These are phyloP conservation scores for Tolypocladium capitatum DNA, from an alignment of 2,329 filamentous ascomycete genomes.

Conservation along the genomic window DNA sequence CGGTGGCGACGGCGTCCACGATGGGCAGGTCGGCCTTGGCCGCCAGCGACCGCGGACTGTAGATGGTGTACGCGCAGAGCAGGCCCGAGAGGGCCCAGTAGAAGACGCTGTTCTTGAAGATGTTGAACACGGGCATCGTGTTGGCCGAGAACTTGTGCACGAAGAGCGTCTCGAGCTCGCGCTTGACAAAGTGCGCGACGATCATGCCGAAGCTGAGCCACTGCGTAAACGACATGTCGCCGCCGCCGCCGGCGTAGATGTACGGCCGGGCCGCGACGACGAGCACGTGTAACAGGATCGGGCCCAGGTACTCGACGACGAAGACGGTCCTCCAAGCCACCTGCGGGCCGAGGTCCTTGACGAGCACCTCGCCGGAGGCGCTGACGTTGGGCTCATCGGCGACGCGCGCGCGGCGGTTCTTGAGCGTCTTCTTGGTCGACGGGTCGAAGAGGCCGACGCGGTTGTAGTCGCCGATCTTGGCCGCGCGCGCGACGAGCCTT, in stretches of 20 bases:
- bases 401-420: slow-evolving; percentile 44
- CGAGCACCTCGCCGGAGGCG: slow-evolving; percentile 49
- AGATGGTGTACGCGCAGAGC: slow-evolving; percentile 73
- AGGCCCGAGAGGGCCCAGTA: slow-evolving; percentile 83
- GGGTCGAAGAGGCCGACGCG: slow-evolving; percentile 50
- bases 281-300: slow-evolving; percentile 72
- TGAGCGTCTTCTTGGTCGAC: slow-evolving; percentile 46
- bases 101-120: slow-evolving; percentile 89
- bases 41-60: slow-evolving; percentile 59
- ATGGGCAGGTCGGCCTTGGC: slow-evolving; percentile 34
- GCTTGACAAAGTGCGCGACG: slow-evolving; percentile 79
- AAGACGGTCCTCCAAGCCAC: slow-evolving; percentile 90
- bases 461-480: slow-evolving; percentile 42
- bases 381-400: slow-evolving; percentile 34
- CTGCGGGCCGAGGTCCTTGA: slow-evolving; percentile 89
- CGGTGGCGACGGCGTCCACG: slow-evolving; percentile 54
- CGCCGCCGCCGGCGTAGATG: slow-evolving; percentile 31
- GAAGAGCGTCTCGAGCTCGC: slow-evolving; percentile 87
- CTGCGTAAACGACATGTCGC: slow-evolving; percentile 52
- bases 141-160: slow-evolving; percentile 89
- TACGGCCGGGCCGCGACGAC: slow-evolving; percentile 60
- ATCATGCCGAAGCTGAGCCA: slow-evolving; percentile 62
- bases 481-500: slow-evolving; percentile 35
- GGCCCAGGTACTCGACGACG: slow-evolving; percentile 87
- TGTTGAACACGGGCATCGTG: slow-evolving; percentile 84